These are phyloP conservation scores for Fusarium longipes DNA, from an alignment of 2,329 filamentous ascomycete genomes.

Conservation along the genomic window DNA sequence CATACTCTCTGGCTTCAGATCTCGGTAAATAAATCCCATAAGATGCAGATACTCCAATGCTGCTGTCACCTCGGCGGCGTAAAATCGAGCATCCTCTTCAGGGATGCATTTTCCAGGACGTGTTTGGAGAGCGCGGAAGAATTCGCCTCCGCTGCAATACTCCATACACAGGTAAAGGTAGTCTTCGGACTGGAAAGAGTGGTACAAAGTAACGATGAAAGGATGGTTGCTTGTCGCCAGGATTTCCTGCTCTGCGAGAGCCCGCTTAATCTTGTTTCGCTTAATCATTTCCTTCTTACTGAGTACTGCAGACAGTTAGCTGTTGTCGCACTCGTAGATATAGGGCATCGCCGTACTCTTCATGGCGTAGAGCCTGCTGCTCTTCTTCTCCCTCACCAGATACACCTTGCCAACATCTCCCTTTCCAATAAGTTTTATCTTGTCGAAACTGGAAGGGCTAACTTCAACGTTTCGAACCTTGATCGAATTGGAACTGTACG, in stretches of 20 bases:
- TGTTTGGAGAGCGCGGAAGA: conserved; percentile 96
- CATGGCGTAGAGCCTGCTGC: conserved; percentile 94
- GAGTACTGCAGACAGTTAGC: conserved; percentile 73
- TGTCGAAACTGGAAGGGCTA: conserved; percentile 94
- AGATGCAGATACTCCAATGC: conserved; percentile 96
- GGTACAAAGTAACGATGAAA: conserved; percentile 98
- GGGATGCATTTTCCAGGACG: conserved; percentile 96
- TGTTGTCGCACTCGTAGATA: background rate
- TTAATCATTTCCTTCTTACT: conserved; percentile 99
- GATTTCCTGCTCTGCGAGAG: conserved; percentile 96
- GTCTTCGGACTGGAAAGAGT: conserved; percentile 99
- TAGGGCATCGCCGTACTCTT: conserved; percentile 73
- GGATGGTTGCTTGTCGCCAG: conserved; percentile 98
- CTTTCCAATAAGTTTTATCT: conserved; percentile 99
- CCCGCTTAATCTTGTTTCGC: conserved; percentile 99
- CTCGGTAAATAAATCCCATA: conserved; percentile 99
- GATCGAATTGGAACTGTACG: conserved; percentile 99
- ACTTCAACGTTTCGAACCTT: conserved; percentile 98
- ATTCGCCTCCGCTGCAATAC: conserved; percentile 98
- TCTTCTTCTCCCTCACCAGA: conserved; percentile 97
- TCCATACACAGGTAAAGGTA: conserved; percentile 99
- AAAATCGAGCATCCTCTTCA: conserved; percentile 96
- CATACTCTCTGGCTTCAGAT: conserved; percentile 95
- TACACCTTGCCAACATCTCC: conserved; percentile 99
- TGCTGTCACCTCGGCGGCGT: conserved; percentile 96